Percentiles rank a stretch among this genome's conserved stretches.
phyloP scores from a whole-genome alignment of 2,329 filamentous ascomycete species.

The Ascochyta viciae-villosae region DNA sequence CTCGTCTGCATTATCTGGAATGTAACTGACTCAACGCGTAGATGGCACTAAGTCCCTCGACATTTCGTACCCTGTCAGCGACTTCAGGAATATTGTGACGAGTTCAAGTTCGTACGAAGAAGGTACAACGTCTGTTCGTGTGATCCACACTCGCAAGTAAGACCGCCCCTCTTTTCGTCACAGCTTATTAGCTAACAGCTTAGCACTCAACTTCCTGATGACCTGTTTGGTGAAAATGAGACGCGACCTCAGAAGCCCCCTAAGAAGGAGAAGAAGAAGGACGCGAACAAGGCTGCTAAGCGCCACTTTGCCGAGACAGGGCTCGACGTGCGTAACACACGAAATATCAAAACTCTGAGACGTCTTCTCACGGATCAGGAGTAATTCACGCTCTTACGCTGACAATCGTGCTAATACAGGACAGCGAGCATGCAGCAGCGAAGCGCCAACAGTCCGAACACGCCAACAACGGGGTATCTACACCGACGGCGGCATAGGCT shows the following conservation, averaged over 20 bases:
- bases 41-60: constrained; percentile 74
- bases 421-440: constrained; percentile 41
- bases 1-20: not conserved
- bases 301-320: constrained; percentile 54
- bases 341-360: constrained; percentile 27
- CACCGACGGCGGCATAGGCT: constrained; percentile 39
- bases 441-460: constrained; percentile 44
- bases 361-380: constrained; percentile 25
- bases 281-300: constrained; percentile 44
- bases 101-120: constrained; percentile 77
- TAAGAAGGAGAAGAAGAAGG: constrained; percentile 50
- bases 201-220: constrained; percentile 86
- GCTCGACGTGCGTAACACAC: constrained; percentile 54
- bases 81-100: constrained; percentile 84
- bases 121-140: constrained; percentile 77
- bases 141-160: constrained; percentile 88
- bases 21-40: constrained; percentile 22
- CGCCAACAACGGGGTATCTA: constrained; percentile 38
- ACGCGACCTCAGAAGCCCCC: constrained; percentile 52
- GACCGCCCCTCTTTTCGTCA: constrained; percentile 39
- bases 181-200: constrained; percentile 25
- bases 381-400: constrained; percentile 36
- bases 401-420: constrained; percentile 48
- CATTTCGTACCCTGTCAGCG: constrained; percentile 79
- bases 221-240: constrained; percentile 86